Evolutionary conservation across 345 rosid genomes (phyloP).

Genomic region (Gossypium sturtianum): DNA sequence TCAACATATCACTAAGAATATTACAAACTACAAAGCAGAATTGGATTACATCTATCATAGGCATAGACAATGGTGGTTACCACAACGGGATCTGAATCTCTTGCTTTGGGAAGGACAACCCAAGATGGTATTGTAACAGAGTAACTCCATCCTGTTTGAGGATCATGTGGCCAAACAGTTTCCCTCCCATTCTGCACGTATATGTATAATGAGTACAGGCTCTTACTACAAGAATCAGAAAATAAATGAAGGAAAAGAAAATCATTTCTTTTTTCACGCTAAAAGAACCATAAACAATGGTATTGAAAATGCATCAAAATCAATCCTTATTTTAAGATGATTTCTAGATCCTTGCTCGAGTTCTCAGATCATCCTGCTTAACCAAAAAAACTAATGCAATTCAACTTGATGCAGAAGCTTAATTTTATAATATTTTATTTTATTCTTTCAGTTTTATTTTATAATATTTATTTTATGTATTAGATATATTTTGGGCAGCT

Average conservation of each 20-base stretch:
- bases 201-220: not conserved
- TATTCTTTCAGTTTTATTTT: too few relatives aligned
- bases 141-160: slow-evolving; percentile 91
- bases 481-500: too few relatives aligned
- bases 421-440: too few relatives aligned
- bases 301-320: not conserved
- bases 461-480: too few relatives aligned
- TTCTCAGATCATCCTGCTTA: not conserved
- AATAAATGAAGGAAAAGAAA: not conserved
- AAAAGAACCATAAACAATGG: not conserved
- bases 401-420: not conserved
- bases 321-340: not conserved
- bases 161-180: slow-evolving; percentile 94
- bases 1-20: not conserved
- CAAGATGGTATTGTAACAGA: slow-evolving; percentile 90
- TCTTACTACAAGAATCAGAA: not conserved
- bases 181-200: slow-evolving; percentile 77
- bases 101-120: slow-evolving; percentile 83
- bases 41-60: slow-evolving; percentile 20
- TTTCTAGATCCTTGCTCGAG: not conserved
- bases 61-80: slow-evolving; percentile 40
- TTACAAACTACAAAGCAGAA: slow-evolving; percentile 13
- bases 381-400: not conserved
- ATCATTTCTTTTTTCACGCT: too few relatives aligned
- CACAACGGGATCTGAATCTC: slow-evolving; percentile 96